phyloP scores from a whole-genome alignment of 2,329 filamentous ascomycete species.

The Aspergillus tanneri region DNA sequence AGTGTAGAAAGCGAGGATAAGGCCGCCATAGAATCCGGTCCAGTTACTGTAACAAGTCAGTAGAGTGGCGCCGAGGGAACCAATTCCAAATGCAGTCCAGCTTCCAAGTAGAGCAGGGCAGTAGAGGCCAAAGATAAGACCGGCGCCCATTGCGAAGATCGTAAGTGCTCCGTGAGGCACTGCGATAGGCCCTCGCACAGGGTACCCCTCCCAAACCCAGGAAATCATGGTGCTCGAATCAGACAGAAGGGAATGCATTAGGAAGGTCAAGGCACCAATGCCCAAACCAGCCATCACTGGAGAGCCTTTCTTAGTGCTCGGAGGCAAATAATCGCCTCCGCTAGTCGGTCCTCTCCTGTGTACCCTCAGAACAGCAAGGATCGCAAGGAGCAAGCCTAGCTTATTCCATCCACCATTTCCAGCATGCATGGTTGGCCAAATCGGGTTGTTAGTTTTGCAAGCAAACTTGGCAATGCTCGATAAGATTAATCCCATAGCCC shows the following conservation, averaged over 20 bases:
- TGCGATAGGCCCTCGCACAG: conserved; percentile 80
- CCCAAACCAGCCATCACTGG: conserved; percentile 71
- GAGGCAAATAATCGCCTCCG: conserved; percentile 50
- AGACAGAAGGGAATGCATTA: conserved; percentile 85
- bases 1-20: conserved; percentile 73
- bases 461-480: conserved; percentile 91
- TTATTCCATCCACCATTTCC: conserved; percentile 92
- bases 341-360: conserved; percentile 63
- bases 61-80: conserved; percentile 74
- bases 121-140: conserved; percentile 73
- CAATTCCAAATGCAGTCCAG: conserved; percentile 76
- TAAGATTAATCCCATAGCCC: conserved; percentile 75
- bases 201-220: conserved; percentile 97
- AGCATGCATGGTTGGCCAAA: conserved; percentile 92
- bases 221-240: conserved; percentile 98
- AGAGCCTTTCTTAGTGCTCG: conserved; percentile 63
- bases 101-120: conserved; percentile 68
- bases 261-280: conserved; percentile 81
- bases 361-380: conserved; percentile 73
- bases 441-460: conserved; percentile 89
- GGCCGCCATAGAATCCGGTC: conserved; percentile 83
- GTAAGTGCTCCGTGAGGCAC: conserved; percentile 89
- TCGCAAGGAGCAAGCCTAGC: conserved; percentile 70
- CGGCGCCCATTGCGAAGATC: conserved; percentile 80
- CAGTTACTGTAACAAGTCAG: conserved; percentile 78